Percentiles rank a stretch among this genome's conserved stretches.
Evolutionary conservation across 345 rosid genomes (phyloP).

Genomic region (Salix brachista): DNA sequence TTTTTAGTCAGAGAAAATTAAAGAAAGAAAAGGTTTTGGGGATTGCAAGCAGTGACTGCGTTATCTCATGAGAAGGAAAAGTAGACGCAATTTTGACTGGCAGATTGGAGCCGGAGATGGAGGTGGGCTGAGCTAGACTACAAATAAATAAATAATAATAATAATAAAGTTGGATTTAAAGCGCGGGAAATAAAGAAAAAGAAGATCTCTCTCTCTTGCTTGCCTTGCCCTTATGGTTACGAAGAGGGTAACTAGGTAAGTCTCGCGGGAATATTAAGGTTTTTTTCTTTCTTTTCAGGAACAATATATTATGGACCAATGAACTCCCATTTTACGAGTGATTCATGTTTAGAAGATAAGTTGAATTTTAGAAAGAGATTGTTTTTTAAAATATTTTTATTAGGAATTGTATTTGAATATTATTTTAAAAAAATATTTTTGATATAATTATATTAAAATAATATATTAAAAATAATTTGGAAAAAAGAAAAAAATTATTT

Average conservation of each 20-base stretch:
- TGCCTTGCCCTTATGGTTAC: not conserved
- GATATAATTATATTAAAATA: no score
- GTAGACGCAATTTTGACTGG: constrained; percentile 41
- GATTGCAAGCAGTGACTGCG: constrained; percentile 22
- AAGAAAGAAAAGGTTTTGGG: constrained; percentile 5
- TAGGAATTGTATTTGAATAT: no score
- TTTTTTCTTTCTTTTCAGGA: not conserved
- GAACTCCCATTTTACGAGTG: no score
- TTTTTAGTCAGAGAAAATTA: not conserved
- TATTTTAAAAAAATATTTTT: no score
- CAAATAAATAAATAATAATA: not conserved
- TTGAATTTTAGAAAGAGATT: no score
- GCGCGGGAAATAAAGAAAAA: constrained; percentile 26
- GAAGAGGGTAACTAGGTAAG: not conserved
- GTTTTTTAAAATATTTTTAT: no score
- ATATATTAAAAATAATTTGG: no score
- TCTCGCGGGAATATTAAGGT: no score
- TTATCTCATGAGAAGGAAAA: not conserved
- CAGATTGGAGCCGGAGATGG: constrained; percentile 28
- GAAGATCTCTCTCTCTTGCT: not conserved
- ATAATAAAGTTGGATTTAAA: constrained; percentile 25
- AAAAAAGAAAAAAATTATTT: no score
- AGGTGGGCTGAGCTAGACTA: not conserved
- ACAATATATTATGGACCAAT: not conserved
- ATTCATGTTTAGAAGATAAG: no score